A percentile compares a stretch with the other conserved stretches of the same genome.
These are phyloP conservation scores for Epichloe brachyelytri DNA, from an alignment of 2,329 filamentous ascomycete species.

Conservation along the genomic window DNA sequence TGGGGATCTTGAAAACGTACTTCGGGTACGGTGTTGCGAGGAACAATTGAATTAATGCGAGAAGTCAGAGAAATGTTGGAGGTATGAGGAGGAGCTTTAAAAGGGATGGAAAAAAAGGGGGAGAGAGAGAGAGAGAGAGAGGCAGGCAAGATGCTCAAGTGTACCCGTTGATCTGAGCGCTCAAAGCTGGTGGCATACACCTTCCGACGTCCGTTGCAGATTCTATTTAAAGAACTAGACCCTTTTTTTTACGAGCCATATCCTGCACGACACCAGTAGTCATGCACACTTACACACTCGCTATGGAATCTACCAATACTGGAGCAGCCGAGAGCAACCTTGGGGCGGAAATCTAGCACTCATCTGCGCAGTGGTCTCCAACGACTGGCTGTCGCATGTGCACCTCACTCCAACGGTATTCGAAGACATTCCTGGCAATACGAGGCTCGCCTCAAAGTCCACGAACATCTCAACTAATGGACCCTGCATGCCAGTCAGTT, in stretches of 20 bases:
- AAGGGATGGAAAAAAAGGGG: too few species aligned
- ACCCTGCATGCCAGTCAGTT: neutral
- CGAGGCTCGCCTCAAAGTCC: neutral
- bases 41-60: too few species aligned
- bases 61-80: neutral
- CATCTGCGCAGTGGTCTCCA: neutral
- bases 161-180: neutral
- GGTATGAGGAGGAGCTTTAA: neutral
- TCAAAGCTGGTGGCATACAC: neutral
- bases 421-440: neutral
- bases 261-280: neutral
- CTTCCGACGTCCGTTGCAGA: neutral
- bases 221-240: neutral
- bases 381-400: neutral
- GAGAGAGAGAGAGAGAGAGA: neutral
- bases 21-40: too few species aligned
- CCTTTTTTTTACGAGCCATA: neutral
- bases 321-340: neutral
- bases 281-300: neutral
- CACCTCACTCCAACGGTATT: neutral
- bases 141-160: neutral
- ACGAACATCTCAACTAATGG: neutral
- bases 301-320: neutral
- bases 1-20: too few species aligned
- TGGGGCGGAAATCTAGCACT: neutral